phyloP scores from a whole-genome alignment of 192 early-diverging fungal genomes.

The Coemansia sp. region DNA sequence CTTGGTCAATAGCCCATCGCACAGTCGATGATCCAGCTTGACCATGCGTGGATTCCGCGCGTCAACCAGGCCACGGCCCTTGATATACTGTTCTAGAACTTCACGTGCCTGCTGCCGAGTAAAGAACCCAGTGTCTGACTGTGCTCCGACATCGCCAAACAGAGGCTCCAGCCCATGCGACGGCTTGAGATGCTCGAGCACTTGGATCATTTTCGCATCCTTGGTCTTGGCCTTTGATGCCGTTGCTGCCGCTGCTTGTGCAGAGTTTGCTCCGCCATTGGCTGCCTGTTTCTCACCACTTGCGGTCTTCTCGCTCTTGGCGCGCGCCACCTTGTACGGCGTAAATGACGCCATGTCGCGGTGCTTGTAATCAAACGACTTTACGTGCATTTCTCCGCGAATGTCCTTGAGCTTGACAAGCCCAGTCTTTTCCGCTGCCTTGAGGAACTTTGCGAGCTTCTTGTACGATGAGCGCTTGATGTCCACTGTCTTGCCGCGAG shows the following conservation, averaged over 20 bases:
- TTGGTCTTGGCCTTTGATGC: neutral
- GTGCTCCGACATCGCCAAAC: constrained; percentile 56
- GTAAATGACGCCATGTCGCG: constrained; percentile 28
- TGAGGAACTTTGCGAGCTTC: constrained; percentile 87
- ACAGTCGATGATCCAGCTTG: constrained; percentile 67
- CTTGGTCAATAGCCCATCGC: constrained; percentile 68
- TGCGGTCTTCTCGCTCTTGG: constrained; percentile 1
- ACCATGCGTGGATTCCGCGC: constrained; percentile 59
- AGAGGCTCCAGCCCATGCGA: constrained; percentile 51
- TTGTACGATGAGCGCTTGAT: constrained; percentile 85
- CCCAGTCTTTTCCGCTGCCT: constrained; percentile 84
- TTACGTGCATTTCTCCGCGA: constrained; percentile 45
- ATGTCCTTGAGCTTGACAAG: constrained; percentile 81
- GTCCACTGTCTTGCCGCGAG: constrained; percentile 65
- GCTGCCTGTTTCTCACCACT: constrained; percentile 1
- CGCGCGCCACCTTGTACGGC: constrained; percentile 25
- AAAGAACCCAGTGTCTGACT: constrained; percentile 61
- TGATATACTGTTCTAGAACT: constrained; percentile 67
- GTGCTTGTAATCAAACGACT: constrained; percentile 42
- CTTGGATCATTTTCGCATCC: constrained; percentile 11
- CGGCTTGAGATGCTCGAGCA: constrained; percentile 62
- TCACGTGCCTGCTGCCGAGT: constrained; percentile 60
- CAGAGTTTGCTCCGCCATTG: neutral
- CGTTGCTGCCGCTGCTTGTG: neutral
- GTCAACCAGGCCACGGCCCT: constrained; percentile 62